Evolutionary conservation across 805 yeast species (phyloP).

Genomic region (Cephaloascus fragrans): DNA sequence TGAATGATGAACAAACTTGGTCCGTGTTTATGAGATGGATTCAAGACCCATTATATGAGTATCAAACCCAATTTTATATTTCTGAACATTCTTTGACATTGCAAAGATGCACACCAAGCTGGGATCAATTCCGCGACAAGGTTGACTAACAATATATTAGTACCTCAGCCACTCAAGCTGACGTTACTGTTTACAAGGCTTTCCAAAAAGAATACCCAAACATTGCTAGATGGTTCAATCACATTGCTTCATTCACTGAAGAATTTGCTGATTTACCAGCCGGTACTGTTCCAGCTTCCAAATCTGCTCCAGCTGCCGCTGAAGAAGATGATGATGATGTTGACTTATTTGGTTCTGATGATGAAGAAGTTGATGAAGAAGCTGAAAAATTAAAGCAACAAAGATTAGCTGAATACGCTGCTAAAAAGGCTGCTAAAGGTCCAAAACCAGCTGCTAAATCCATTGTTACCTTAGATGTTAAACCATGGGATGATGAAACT

Average conservation of each 20-base stretch:
- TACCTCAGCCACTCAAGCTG: constrained; percentile 90
- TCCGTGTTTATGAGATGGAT: constrained; percentile 97
- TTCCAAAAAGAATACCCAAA: constrained; percentile 88
- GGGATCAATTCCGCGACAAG: too few relatives aligned
- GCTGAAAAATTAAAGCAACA: constrained; percentile 96
- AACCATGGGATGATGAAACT: constrained; percentile 99
- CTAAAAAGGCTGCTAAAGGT: constrained; percentile 94
- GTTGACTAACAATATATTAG: constrained; percentile 34
- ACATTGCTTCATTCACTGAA: constrained; percentile 86
- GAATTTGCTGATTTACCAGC: constrained; percentile 81
- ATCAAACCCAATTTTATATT: constrained; percentile 39
- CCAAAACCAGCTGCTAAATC: constrained; percentile 99
- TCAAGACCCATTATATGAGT: constrained; percentile 95
- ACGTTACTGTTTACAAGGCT: constrained; percentile 88
- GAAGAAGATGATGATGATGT: constrained; percentile 81
- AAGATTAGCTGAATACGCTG: constrained; percentile 96
- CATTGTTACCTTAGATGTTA: constrained; percentile 90
- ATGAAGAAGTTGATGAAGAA: constrained; percentile 91
- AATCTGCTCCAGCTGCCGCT: constrained; percentile 45
- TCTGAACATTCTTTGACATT: constrained; percentile 1
- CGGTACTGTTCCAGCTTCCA: constrained; percentile 51
- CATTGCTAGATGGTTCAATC: constrained; percentile 98
- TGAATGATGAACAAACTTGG: constrained; percentile 71
- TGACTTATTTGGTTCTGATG: constrained; percentile 90
- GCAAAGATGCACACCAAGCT: neutral